Percentiles rank a stretch among this genome's conserved stretches.
Conservation (phyloP, 176 grass and related monocot species). For the Oryza meyeriana region DNA sequence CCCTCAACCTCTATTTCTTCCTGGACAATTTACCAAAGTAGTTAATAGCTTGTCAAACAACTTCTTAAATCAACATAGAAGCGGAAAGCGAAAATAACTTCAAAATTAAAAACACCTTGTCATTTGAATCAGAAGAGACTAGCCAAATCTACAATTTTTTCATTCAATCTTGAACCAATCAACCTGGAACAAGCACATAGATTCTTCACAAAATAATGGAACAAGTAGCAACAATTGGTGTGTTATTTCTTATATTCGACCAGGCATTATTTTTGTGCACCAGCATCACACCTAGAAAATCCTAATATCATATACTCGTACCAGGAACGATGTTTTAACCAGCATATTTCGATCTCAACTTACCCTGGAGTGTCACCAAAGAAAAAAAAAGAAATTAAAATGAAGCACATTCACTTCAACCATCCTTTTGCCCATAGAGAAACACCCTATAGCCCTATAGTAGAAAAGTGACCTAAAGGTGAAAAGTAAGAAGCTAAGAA, state of each 20-base stretch:
- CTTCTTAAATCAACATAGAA: not conserved
- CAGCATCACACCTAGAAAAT: not conserved
- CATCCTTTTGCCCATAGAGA: not conserved
- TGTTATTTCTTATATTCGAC: not conserved
- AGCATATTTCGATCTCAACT: not conserved
- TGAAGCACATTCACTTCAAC: not conserved
- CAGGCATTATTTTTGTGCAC: not conserved
- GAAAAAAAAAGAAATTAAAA: not conserved
- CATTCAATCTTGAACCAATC: not conserved
- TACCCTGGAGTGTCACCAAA: not conserved
- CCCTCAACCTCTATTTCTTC: constrained; percentile 91
- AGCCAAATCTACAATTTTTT: not conserved
- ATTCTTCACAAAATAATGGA: constrained; percentile 8
- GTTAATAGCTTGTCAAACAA: not conserved
- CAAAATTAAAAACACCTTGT: constrained; percentile 2
- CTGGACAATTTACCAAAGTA: constrained; percentile 41
- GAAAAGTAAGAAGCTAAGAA: constrained; percentile 3
- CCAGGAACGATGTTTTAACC: not conserved
- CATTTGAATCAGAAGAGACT: not conserved
- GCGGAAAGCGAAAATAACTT: not conserved
- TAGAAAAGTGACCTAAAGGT: not conserved
- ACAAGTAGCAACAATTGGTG: not conserved
- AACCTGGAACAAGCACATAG: not conserved
- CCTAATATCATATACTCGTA: not conserved
- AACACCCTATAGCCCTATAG: not conserved